Evolutionary conservation across 805 yeast species (phyloP), one percentile per base, ranked within the genome.

Genomic region (Nakazawaea molendinolei): DNA sequence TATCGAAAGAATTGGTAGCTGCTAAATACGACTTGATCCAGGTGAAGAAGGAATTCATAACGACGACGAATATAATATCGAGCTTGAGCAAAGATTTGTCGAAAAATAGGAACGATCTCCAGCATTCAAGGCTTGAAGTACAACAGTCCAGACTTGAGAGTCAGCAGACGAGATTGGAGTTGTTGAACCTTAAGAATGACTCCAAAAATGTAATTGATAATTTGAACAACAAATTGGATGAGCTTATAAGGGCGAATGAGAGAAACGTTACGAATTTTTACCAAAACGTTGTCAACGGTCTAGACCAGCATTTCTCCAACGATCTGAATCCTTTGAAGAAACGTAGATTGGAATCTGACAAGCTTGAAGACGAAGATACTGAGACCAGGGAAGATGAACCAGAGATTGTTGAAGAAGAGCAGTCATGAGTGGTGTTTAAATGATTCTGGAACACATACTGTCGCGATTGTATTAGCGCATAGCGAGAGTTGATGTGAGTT

Each of bases 111-210:
- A 30, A 25, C 23, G 41, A 38, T 38, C 20, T 38, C 7, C 41
- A 38, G 22, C 41, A 38, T 16, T 29, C 34, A 15, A 13, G 41
- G n/a, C 16, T 38, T 8, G 41, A 38, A 18, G 36, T 38, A 9
- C 41, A 33, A 17, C 41, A 33, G 20, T 24, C 34, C 5, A 13
- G 41, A 14, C 14, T 38, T 16, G 41, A 38, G 22, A 38, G 22
- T 26, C 41, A 38, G 17, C 41, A 38, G 23, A 33, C 41, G 10
- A 28, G 41, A 19, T 17, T 38, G 16, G 41, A 38, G 23, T 26
- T 38, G 21, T 22, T 32, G 24, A 33, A 38, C 23, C 33, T 38
- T 14, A 38, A 33, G 15, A 33, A 30, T 24, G 41, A 38, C n/a
- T 29, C 41, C 8, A 33, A 30, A 33, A 10, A 9, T 8, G 23